Conservation (phyloP, 192 early-diverging fungal genomes). For the Backusella luteola region DNA sequence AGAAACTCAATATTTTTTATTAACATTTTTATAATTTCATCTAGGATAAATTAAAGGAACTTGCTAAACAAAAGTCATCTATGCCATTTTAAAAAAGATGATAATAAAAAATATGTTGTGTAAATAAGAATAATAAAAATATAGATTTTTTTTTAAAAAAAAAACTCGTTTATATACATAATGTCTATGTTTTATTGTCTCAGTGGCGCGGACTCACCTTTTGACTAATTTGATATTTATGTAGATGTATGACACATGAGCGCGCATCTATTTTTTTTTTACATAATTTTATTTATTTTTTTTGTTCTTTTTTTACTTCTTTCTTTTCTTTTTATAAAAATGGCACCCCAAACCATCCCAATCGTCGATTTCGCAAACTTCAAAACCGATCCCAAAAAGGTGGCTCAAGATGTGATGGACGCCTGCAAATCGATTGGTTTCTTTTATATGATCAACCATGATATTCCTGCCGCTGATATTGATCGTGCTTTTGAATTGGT, state of each 20-base stretch:
- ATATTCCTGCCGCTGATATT: slow-evolving; percentile 44
- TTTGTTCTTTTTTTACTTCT: background rate
- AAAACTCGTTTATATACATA: too few species aligned
- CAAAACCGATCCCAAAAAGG: slow-evolving; percentile 37
- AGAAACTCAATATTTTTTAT: background rate
- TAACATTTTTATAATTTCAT: slow-evolving; percentile 6
- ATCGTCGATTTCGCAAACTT: slow-evolving; percentile 62
- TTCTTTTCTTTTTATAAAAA: background rate
- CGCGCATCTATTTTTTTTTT: background rate
- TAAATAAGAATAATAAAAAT: background rate
- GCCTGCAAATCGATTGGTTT: slow-evolving; percentile 57
- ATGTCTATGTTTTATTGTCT: too few species aligned
- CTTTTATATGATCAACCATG: slow-evolving; percentile 64
- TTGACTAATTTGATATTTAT: too few species aligned
- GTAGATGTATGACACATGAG: background rate
- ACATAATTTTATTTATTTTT: background rate
- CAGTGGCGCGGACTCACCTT: background rate
- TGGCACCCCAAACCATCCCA: slow-evolving; percentile 42
- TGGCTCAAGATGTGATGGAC: slow-evolving; percentile 44
- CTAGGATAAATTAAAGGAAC: slow-evolving; percentile 38
- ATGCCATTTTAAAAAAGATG: slow-evolving; percentile 30
- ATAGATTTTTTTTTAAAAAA: background rate
- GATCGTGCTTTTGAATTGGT: slow-evolving; percentile 52
- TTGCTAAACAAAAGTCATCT: slow-evolving; percentile 33
- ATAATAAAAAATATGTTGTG: background rate